Conservation (phyloP, 208 protist genomes). For the Leishmania guyanensis region DNA sequence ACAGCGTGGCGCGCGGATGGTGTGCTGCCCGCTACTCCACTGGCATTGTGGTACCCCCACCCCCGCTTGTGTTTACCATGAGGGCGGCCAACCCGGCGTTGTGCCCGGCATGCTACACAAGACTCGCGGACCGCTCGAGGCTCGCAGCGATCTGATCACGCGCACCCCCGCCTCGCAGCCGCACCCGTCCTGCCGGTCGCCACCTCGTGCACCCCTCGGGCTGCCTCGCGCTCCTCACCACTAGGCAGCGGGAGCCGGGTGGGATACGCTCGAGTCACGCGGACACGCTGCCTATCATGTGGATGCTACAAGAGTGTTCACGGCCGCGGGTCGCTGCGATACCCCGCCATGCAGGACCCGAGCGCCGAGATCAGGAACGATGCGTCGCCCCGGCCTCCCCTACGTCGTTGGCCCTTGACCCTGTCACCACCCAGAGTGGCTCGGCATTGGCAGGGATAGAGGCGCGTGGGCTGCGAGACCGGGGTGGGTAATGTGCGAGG, state of each 20-base stretch:
- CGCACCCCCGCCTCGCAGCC: not conserved
- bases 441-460: too few relatives aligned
- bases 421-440: not conserved
- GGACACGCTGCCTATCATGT: too few relatives aligned
- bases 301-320: not conserved
- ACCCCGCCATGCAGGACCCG: not conserved
- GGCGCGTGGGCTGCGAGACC: not conserved
- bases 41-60: not conserved
- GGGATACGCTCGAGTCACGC: too few relatives aligned
- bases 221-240: not conserved
- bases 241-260: too few relatives aligned
- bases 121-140: not conserved
- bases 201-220: not conserved
- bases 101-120: not conserved
- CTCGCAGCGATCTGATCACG: not conserved
- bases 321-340: not conserved
- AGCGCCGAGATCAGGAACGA: not conserved
- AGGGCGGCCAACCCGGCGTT: not conserved
- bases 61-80: not conserved
- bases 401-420: not conserved
- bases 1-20: not conserved
- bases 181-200: too few relatives aligned
- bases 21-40: not conserved
- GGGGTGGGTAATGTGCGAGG: too few relatives aligned
- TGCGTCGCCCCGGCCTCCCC: not conserved